Evolutionary conservation across 2,329 filamentous ascomycete species (phyloP).

Genomic region (Ambrosiella beaveri): DNA sequence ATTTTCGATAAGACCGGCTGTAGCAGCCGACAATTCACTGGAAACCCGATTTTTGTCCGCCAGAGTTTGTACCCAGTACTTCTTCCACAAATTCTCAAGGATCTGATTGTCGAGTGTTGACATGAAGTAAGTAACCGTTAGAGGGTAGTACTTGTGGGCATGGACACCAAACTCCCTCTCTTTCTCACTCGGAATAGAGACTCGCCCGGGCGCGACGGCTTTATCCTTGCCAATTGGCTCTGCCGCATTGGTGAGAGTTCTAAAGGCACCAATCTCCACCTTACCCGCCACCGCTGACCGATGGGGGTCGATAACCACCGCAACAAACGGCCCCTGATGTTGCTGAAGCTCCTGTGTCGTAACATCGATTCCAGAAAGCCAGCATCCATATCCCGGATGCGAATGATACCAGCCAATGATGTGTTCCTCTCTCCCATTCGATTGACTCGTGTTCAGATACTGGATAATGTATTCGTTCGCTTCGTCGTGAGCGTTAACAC

Average conservation of each 20-base stretch:
- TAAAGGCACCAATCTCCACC: constrained; percentile 92
- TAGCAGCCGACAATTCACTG: background rate
- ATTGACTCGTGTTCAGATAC: constrained; percentile 60
- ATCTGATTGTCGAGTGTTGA: constrained; percentile 75
- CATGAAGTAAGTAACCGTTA: constrained; percentile 90
- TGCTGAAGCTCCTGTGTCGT: constrained; percentile 67
- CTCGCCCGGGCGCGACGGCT: background rate
- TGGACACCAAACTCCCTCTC: constrained; percentile 93
- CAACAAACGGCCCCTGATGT: constrained; percentile 79
- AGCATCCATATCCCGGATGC: constrained; percentile 95
- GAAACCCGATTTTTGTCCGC: constrained; percentile 50
- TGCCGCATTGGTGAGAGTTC: constrained; percentile 53
- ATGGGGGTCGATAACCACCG: constrained; percentile 91
- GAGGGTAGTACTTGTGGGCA: constrained; percentile 71
- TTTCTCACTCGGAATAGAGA: constrained; percentile 37
- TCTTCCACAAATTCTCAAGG: constrained; percentile 86
- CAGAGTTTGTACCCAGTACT: constrained; percentile 97
- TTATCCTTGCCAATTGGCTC: background rate
- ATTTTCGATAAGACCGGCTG: no score
- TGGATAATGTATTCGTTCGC: constrained; percentile 94
- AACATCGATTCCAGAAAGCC: constrained; percentile 93
- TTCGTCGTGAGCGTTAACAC: constrained; percentile 89
- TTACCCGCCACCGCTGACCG: constrained; percentile 87
- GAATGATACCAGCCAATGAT: constrained; percentile 97
- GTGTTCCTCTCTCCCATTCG: constrained; percentile 69